Conservation (phyloP, 192 early-diverging fungal species). For the Rhizophagus clarus region DNA sequence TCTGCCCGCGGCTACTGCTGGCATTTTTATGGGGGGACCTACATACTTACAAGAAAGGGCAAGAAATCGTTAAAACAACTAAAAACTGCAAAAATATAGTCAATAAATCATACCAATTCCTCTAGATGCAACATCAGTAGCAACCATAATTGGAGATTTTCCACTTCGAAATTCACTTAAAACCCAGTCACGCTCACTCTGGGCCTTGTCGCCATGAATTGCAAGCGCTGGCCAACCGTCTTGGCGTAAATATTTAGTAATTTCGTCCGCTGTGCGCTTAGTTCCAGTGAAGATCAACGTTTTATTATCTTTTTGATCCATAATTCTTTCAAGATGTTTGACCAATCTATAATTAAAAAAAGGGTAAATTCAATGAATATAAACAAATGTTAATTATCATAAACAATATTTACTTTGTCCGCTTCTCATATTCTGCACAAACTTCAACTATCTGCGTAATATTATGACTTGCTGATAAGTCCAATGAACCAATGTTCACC, state of each 20-base stretch:
- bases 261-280: conserved; percentile 89
- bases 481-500: conserved; percentile 93
- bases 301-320: conserved; percentile 85
- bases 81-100: conserved; percentile 2
- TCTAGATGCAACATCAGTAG: conserved; percentile 97
- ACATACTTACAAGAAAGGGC: conserved; percentile 24
- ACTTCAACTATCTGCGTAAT: conserved; percentile 93
- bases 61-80: conserved; percentile 18
- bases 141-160: conserved; percentile 89
- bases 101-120: conserved; percentile 74
- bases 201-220: conserved; percentile 97
- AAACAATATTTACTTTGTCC: conserved; percentile 56
- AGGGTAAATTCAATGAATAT: neutral
- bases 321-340: conserved; percentile 79
- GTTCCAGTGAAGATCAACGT: conserved; percentile 95
- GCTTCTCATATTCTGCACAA: conserved; percentile 84
- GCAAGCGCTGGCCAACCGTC: conserved; percentile 92
- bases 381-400: neutral
- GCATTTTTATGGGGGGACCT: conserved; percentile 34
- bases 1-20: conserved; percentile 34
- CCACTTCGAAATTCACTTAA: conserved; percentile 90
- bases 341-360: conserved; percentile 50
- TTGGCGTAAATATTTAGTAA: conserved; percentile 84
- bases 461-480: conserved; percentile 89
- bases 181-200: conserved; percentile 96